These are phyloP conservation scores for Phlegmacium glaucopus DNA, from an alignment of 768 basidiomycete genomes.

Conservation along the genomic window DNA sequence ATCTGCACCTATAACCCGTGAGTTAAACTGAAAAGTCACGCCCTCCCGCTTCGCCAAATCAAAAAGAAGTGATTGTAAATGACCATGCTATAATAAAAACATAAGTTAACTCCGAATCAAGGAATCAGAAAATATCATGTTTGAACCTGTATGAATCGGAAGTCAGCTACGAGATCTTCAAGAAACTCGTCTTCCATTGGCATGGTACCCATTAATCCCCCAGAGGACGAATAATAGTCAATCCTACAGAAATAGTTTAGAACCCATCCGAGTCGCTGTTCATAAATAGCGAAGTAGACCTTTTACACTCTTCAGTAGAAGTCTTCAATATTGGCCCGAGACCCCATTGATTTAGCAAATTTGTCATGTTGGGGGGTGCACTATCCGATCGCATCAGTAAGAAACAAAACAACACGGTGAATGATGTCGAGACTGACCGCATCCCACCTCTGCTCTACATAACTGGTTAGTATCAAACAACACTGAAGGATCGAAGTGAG, in stretches of 20 bases:
- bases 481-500: background rate
- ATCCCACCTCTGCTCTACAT: slow-evolving; percentile 39
- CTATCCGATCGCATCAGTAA: slow-evolving; percentile 13
- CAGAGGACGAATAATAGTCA: slow-evolving; percentile 29
- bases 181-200: slow-evolving; percentile 34
- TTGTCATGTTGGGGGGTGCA: slow-evolving; percentile 56
- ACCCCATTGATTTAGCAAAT: slow-evolving; percentile 54
- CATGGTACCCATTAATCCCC: slow-evolving; percentile 41
- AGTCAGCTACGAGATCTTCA: slow-evolving; percentile 33
- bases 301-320: slow-evolving; percentile 31
- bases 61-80: slow-evolving; percentile 46
- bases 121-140: slow-evolving; percentile 1
- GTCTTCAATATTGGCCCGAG: slow-evolving; percentile 40
- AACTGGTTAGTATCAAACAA: background rate
- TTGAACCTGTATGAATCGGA: slow-evolving; percentile 39
- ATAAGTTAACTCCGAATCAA: background rate
- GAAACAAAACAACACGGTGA: background rate
- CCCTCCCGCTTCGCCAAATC: slow-evolving; percentile 45
- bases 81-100: slow-evolving; percentile 39
- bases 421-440: slow-evolving; percentile 21
- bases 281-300: slow-evolving; percentile 15
- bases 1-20: slow-evolving; percentile 31
- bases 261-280: background rate
- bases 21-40: slow-evolving; percentile 41
- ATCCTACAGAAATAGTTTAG: slow-evolving; percentile 1